Base-by-base conservation (phyloP, 495 filamentous ascomycete genomes). In the Daldinia concentrica region DNA sequence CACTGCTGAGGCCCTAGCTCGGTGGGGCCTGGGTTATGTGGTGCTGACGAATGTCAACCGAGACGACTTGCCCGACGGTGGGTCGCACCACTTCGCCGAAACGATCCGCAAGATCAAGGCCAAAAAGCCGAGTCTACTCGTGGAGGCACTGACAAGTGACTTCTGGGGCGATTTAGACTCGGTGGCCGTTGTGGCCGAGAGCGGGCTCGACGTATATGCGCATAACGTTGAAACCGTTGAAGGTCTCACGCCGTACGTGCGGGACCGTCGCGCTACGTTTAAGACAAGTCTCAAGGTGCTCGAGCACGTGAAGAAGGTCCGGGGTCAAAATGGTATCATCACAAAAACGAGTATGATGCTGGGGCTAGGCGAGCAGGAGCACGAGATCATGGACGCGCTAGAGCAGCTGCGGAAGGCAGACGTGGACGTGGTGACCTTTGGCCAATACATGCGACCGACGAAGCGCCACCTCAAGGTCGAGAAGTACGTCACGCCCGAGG, bases 311-410 rank as follows among this genome's bases (percentile, higher is more conserved):
- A 99, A 99, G 86, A 84, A 85, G 51, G 88, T 90, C 5, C 87
- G 85, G 55, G 81, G 79, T 37, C 68, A 78, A 32, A 87, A 89
- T 0, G 86, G 87, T 11, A 85, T 99, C 52, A 95, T 99, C 68
- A 99, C 95, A 1, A 99, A 99, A 85, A 98, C 96, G 7, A 95
- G 92, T 69, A 89, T 99, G 66, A 99, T 99, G 95, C 86, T 99
- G 0, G 95, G 95, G 15, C 79, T 99, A 26, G 95, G 95, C 0
- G 95, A 99, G 85, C 93, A 89, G 4, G 93, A 98, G 71, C 87
- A 92, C n/a, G 91, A 98, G 80, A 80, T 99, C 7, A 91, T 88
- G 88, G 87, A 91, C 68, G 87, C 95, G 7, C 80, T 99, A 51
- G 86, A 83, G 80, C 91, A 97, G 76, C 84, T 98, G 29, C 88